Conservation (phyloP, 2,329 filamentous ascomycete species). For the Fusarium coffeatum region DNA sequence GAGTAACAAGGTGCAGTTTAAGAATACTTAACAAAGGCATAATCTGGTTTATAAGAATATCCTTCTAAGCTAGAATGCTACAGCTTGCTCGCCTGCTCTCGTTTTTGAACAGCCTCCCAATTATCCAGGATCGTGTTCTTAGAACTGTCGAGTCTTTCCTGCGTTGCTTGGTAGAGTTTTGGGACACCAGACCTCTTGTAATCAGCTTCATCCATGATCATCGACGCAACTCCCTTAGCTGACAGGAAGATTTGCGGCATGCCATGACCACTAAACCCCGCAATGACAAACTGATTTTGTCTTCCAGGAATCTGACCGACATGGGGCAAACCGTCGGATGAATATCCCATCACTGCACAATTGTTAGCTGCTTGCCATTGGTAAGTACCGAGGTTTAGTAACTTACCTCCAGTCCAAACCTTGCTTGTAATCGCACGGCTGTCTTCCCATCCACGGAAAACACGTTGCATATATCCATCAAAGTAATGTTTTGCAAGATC, state of each 20-base stretch:
- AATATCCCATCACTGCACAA: constrained; percentile 55
- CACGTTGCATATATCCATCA: constrained; percentile 60
- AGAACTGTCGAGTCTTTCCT: not conserved
- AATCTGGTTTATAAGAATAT: not conserved
- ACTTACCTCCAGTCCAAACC: constrained; percentile 48
- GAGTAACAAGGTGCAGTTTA: not conserved
- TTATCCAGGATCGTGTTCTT: not conserved
- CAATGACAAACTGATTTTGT: constrained; percentile 6
- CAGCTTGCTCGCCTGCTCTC: not conserved
- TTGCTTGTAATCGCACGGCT: constrained; percentile 50
- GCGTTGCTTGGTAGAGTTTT: not conserved
- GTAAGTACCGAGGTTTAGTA: constrained; percentile 11
- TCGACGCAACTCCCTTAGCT: constrained; percentile 1
- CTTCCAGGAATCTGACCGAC: constrained; percentile 56
- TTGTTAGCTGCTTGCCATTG: not conserved
- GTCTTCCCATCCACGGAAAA: constrained; percentile 62
- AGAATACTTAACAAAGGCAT: not conserved
- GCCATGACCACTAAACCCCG: constrained; percentile 51
- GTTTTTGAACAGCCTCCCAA: not conserved
- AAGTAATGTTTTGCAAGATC: constrained; percentile 50
- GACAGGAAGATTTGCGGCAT: constrained; percentile 55
- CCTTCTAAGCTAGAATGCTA: not conserved
- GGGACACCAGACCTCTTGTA: constrained; percentile 1
- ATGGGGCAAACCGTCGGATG: constrained; percentile 56
- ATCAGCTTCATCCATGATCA: not conserved